Percentiles rank a stretch among this genome's conserved stretches.
Conservation (phyloP, 257 asterid species). For the Echites panduratus region DNA sequence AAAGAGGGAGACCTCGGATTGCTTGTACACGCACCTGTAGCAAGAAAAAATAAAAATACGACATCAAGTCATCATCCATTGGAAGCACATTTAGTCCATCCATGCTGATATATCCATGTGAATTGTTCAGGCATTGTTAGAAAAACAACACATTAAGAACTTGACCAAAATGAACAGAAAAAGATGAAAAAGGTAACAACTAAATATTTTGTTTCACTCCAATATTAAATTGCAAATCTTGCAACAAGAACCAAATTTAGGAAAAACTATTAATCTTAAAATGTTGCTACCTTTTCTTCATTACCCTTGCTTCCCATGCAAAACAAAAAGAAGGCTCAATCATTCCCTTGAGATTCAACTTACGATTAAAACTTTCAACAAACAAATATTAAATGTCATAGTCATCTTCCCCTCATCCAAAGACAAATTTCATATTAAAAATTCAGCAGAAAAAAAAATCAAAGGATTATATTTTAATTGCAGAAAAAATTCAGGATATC, state of each 20-base stretch:
- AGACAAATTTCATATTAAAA: background rate
- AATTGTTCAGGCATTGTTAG: background rate
- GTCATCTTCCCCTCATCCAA: background rate
- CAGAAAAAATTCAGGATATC: background rate
- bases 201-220: background rate
- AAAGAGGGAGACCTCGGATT: constrained; percentile 86
- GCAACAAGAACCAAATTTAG: background rate
- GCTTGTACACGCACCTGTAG: constrained; percentile 91
- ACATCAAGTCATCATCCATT: background rate
- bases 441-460: background rate
- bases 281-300: background rate
- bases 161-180: background rate
- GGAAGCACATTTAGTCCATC: background rate
- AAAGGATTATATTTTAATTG: background rate
- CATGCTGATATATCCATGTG: background rate
- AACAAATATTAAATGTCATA: background rate
- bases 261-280: background rate
- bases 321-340: background rate
- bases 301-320: background rate
- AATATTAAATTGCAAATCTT: background rate
- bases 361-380: background rate
- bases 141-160: background rate
- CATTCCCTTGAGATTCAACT: no score
- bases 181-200: background rate
- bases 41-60: constrained; percentile 15